Percentiles rank a stretch among this genome's conserved stretches.
Evolutionary conservation across 2,329 filamentous ascomycete species (phyloP).

Genomic region (Aspergillus fructus): DNA sequence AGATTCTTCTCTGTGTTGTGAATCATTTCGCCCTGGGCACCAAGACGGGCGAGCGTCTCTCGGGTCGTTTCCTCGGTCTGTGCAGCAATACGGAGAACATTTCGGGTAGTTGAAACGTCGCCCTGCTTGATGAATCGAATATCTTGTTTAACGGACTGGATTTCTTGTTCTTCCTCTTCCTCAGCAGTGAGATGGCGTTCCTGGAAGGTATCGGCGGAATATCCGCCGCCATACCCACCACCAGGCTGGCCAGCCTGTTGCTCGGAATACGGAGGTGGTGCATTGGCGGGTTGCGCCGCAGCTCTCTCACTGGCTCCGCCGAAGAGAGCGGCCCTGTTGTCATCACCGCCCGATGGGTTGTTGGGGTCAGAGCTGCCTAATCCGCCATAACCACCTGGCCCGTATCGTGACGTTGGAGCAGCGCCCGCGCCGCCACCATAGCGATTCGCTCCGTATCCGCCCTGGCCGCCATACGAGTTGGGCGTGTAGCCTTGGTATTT

Average conservation of each 20-base stretch:
- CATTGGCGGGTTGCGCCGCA: constrained; percentile 42
- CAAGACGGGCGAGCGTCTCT: constrained; percentile 70
- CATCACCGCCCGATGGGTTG: constrained; percentile 52
- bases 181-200: constrained; percentile 79
- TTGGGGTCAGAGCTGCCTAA: constrained; percentile 51
- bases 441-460: constrained; percentile 53
- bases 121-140: constrained; percentile 75
- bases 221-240: constrained; percentile 33
- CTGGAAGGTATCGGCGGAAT: constrained; percentile 52
- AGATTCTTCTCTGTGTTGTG: constrained; percentile 82
- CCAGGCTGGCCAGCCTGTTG: constrained; percentile 21
- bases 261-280: constrained; percentile 30
- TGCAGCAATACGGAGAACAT: constrained; percentile 66
- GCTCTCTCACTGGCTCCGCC: constrained; percentile 54
- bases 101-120: constrained; percentile 70
- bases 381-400: constrained; percentile 56
- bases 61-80: constrained; percentile 70
- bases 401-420: constrained; percentile 47
- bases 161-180: constrained; percentile 71
- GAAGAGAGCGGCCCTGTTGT: constrained; percentile 58
- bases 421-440: constrained; percentile 50
- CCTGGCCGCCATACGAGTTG: constrained; percentile 54
- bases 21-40: constrained; percentile 75
- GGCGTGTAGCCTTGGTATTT: constrained; percentile 46
- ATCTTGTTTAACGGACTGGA: constrained; percentile 70